Percentiles rank a stretch among this genome's conserved stretches.
Evolutionary conservation across 768 basidiomycete species (phyloP).

Genomic region (Auricularia sp.): DNA sequence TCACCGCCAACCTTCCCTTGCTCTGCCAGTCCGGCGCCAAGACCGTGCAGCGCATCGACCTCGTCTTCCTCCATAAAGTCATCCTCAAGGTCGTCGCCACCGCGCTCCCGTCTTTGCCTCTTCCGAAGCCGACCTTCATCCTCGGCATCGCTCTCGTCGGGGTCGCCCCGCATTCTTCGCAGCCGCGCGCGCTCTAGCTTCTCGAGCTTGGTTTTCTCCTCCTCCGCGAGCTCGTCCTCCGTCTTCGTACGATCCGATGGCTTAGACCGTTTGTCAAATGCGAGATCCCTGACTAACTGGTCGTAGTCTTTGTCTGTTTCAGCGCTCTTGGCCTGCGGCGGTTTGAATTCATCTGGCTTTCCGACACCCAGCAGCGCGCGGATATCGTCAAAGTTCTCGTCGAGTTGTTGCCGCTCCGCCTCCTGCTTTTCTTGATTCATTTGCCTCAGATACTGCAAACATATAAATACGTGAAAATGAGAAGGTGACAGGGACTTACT

Average conservation of each 20-base stretch:
- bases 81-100: slow-evolving; percentile 87
- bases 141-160: slow-evolving; percentile 45
- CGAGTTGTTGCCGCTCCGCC: slow-evolving; percentile 76
- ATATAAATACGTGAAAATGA: background rate
- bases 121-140: slow-evolving; percentile 49
- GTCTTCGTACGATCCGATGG: slow-evolving; percentile 95
- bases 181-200: slow-evolving; percentile 72
- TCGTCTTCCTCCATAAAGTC: slow-evolving; percentile 37
- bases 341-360: slow-evolving; percentile 7
- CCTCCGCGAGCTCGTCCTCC: slow-evolving; percentile 84
- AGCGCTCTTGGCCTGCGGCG: slow-evolving; percentile 1
- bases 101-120: slow-evolving; percentile 40
- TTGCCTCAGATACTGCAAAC: slow-evolving; percentile 68
- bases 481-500: slow-evolving; percentile 32
- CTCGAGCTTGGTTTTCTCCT: slow-evolving; percentile 79
- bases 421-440: slow-evolving; percentile 79
- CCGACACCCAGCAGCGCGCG: slow-evolving; percentile 58
- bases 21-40: slow-evolving; percentile 27
- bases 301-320: slow-evolving; percentile 70
- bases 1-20: slow-evolving; percentile 16
- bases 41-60: slow-evolving; percentile 23
- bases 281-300: slow-evolving; percentile 82
- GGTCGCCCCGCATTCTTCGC: slow-evolving; percentile 78
- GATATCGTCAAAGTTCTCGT: slow-evolving; percentile 76
- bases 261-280: slow-evolving; percentile 86